Conservation (phyloP, 2,329 filamentous ascomycete species). For the Cladophialophora yegresii region DNA sequence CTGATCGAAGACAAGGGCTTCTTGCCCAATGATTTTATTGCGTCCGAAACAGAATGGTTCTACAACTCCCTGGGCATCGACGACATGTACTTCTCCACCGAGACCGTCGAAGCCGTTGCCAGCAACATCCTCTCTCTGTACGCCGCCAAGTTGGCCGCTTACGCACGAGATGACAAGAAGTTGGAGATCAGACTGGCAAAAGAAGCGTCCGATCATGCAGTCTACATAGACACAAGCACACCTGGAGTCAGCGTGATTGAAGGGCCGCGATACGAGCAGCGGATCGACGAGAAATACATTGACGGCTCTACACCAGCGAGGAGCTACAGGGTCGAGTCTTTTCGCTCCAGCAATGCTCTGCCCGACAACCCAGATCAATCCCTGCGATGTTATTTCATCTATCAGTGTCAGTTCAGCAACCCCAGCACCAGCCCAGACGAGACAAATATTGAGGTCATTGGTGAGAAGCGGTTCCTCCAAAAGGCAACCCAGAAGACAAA, state of each 20-base stretch:
- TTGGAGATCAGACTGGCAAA: constrained; percentile 95
- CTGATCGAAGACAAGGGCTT: constrained; percentile 77
- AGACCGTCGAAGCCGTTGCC: constrained; percentile 80
- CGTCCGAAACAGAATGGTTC: constrained; percentile 90
- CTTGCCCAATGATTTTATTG: constrained; percentile 80
- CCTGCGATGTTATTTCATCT: constrained; percentile 97
- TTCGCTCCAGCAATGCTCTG: constrained; percentile 83
- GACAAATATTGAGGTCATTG: constrained; percentile 86
- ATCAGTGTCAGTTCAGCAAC: constrained; percentile 88
- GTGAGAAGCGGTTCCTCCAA: constrained; percentile 88
- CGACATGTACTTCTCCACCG: constrained; percentile 96
- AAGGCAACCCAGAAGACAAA: constrained; percentile 97
- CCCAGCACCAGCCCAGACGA: constrained; percentile 72
- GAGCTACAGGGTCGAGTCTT: constrained; percentile 93
- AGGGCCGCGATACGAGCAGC: constrained; percentile 89
- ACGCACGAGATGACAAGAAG: constrained; percentile 87
- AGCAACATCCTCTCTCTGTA: constrained; percentile 96
- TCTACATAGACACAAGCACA: constrained; percentile 97
- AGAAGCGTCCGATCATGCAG: constrained; percentile 90
- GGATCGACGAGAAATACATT: constrained; percentile 93
- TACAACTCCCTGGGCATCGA: constrained; percentile 97
- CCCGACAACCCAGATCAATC: constrained; percentile 75
- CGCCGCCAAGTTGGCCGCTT: constrained; percentile 92
- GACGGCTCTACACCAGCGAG: constrained; percentile 71
- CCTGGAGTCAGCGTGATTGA: constrained; percentile 74